Conservation (phyloP, 257 asterid genomes). For the Oldenlandia corymbosa region DNA sequence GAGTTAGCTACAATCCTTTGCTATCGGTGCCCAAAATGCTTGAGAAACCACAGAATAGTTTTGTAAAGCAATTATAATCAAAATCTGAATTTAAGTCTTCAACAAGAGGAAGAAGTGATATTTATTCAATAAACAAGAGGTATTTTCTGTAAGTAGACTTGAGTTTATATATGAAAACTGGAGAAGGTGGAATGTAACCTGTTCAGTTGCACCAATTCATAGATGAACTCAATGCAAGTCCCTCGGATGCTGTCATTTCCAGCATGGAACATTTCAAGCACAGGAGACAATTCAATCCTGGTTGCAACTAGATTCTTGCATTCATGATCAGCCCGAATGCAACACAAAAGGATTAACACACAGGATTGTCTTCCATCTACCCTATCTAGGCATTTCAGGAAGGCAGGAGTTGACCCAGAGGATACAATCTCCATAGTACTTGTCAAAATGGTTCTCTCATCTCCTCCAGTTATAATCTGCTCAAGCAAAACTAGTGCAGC, state of each 20-base stretch:
- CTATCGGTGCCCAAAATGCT: not conserved
- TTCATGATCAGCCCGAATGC: constrained; percentile 48
- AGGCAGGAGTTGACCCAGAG: constrained; percentile 47
- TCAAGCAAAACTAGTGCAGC: constrained; percentile 64
- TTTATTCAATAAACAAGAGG: not conserved
- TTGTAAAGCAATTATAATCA: not conserved
- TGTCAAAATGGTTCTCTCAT: constrained; percentile 40
- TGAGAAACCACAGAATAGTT: not conserved
- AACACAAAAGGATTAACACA: constrained; percentile 49
- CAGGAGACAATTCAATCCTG: constrained; percentile 51
- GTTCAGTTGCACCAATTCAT: constrained; percentile 60
- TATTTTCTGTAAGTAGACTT: not conserved
- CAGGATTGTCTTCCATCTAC: constrained; percentile 43
- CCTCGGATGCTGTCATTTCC: constrained; percentile 58
- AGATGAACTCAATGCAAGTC: constrained; percentile 60
- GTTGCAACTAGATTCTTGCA: constrained; percentile 54
- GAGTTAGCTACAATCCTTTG: not conserved
- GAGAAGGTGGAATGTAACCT: constrained; percentile 32
- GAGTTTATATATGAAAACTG: not conserved
- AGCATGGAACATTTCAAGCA: constrained; percentile 66
- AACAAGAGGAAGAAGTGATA: too few species aligned
- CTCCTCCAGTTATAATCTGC: constrained; percentile 55
- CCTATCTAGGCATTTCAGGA: constrained; percentile 53
- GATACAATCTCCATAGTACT: constrained; percentile 39
- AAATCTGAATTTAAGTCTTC: not conserved